A percentile compares a stretch with the other conserved stretches of the same genome.
Conservation (phyloP, 2,329 filamentous ascomycete genomes). For the Ciborinia camelliae region DNA sequence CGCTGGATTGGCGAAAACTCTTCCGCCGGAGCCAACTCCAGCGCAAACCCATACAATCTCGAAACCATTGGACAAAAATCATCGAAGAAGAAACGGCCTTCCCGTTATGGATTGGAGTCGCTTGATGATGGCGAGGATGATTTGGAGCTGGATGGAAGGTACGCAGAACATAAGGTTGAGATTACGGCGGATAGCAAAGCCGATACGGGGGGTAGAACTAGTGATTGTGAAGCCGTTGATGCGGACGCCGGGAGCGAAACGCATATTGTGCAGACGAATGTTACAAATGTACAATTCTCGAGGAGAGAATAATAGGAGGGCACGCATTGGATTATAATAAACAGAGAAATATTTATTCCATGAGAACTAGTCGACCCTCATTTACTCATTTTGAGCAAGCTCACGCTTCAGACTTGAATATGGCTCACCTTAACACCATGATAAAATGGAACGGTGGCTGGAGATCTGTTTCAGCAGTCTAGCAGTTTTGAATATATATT, state of each 20-base stretch:
- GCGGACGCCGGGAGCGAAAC: neutral
- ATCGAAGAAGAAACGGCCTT: slow-evolving; percentile 1
- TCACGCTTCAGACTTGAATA: too few species aligned
- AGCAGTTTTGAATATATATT: too few species aligned
- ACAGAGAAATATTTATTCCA: too few species aligned
- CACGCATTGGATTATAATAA: too few species aligned
- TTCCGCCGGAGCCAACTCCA: neutral
- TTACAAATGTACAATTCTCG: neutral
- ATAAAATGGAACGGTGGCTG: too few species aligned
- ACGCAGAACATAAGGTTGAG: neutral
- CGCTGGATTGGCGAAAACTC: neutral
- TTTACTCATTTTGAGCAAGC: too few species aligned
- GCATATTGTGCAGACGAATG: neutral
- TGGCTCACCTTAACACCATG: too few species aligned
- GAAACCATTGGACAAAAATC: slow-evolving; percentile 13
- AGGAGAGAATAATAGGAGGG: neutral
- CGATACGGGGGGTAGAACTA: neutral
- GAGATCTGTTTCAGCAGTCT: too few species aligned
- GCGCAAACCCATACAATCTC: neutral
- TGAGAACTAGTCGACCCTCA: too few species aligned
- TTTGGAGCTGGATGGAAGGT: neutral
- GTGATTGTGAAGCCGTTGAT: neutral
- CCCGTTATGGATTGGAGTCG: neutral
- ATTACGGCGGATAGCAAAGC: neutral
- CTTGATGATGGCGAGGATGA: neutral